A percentile compares a stretch with the other conserved stretches of the same genome.
Conservation (phyloP, 1,284 basidiomycete genomes). For the Ceratobasidium sp. region DNA sequence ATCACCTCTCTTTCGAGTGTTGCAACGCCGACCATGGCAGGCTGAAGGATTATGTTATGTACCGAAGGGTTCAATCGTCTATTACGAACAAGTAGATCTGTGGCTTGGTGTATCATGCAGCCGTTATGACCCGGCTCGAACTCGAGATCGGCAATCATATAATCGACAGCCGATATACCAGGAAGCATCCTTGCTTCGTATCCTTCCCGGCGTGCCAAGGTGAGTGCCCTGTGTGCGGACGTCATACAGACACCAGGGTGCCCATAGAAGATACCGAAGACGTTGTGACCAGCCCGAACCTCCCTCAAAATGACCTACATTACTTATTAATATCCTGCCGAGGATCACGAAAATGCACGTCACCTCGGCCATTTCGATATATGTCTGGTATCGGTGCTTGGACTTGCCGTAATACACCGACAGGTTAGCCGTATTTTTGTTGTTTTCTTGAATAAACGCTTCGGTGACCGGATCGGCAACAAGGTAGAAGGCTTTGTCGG, state of each 20-base stretch:
- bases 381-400: not conserved
- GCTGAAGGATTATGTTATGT: not conserved
- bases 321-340: not conserved
- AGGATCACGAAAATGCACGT: not conserved
- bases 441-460: slow-evolving; percentile 1
- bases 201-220: not conserved
- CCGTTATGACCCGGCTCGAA: not conserved
- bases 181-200: slow-evolving; percentile 4
- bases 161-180: not conserved
- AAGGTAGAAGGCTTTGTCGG: not conserved
- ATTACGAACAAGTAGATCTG: not conserved
- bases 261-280: not conserved
- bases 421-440: not conserved
- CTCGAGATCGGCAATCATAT: not conserved
- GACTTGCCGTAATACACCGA: not conserved
- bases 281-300: not conserved
- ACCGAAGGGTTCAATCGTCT: not conserved
- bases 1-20: no score
- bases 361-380: slow-evolving; percentile 3
- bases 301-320: not conserved
- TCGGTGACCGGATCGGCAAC: slow-evolving; percentile 3
- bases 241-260: not conserved
- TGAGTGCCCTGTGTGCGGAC: not conserved
- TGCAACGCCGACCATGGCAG: not conserved
- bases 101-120: not conserved